Percentiles rank a stretch among this genome's conserved stretches.
phyloP scores from a whole-genome alignment of 75 land plant species.

The Pinus tabuliformis region DNA sequence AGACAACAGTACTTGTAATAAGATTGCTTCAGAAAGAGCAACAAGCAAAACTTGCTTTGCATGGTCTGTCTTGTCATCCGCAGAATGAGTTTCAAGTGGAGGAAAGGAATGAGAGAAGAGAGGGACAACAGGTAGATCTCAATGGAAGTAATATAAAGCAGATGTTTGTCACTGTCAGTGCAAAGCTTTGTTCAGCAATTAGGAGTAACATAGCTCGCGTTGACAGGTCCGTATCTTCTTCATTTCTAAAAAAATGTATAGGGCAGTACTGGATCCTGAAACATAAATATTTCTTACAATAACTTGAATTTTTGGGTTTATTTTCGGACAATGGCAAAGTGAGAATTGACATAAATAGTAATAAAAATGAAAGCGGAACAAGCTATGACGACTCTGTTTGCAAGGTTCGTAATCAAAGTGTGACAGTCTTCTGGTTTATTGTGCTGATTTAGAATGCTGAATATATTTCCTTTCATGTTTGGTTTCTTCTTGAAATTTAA shows the following conservation, averaged over 20 bases:
- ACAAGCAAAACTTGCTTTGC: constrained; percentile 10
- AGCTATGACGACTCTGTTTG: too few relatives aligned
- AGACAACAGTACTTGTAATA: constrained; percentile 66
- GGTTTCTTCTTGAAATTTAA: too few relatives aligned
- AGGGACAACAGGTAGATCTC: neutral
- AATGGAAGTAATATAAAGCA: constrained; percentile 25
- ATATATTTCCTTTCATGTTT: too few relatives aligned
- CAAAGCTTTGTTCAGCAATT: constrained; percentile 62
- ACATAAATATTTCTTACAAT: too few relatives aligned
- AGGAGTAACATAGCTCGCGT: constrained; percentile 41
- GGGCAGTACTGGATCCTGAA: too few relatives aligned
- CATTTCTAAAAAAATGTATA: neutral
- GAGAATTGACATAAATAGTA: too few relatives aligned
- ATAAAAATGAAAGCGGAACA: too few relatives aligned
- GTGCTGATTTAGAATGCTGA: too few relatives aligned
- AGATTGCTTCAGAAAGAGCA: constrained; percentile 59
- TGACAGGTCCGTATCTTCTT: constrained; percentile 29
- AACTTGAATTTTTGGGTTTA: too few relatives aligned
- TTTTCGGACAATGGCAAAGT: too few relatives aligned
- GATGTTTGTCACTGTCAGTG: constrained; percentile 66
- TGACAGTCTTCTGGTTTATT: too few relatives aligned
- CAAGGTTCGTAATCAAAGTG: too few relatives aligned
- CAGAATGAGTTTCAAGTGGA: neutral
- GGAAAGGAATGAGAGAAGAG: neutral
- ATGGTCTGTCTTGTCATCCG: constrained; percentile 13